Evolutionary conservation across 805 yeast species (phyloP), one percentile per base, ranked within the genome.

Genomic region (Pichia thaimueangensis): DNA sequence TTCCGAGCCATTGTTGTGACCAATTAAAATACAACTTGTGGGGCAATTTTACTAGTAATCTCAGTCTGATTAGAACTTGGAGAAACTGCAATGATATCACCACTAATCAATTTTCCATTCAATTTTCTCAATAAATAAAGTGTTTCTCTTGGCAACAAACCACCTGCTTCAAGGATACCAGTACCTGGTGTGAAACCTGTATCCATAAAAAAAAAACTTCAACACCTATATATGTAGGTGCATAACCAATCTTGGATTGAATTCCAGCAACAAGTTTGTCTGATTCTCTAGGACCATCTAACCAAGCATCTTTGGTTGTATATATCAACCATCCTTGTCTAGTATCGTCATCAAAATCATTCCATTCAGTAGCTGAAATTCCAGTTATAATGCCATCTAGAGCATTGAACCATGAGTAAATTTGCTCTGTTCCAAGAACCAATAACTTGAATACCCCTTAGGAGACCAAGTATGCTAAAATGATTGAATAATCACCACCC

Each of bases 351-450:
- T 69, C 71, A 51, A 75, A 81, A 59, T 82, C 88, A 25, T 64
- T 76, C 62, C 64, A 73, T 39, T 64, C 76, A 12, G 62, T 59
- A 11, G 88, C 89, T 0, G 80, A 70, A 25, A 86, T 63, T 57
- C 87, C 74, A 2, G 94, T 82, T 52, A 94, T 72, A 36, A 85
- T 62, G 91, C 91, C 70, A 80, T 73, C 93, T 93, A 85, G 29
- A 86, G 68, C 89, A 86, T 83, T 6, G 93, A 80, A 5, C 95
- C 95, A 56, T 86, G 95, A 32, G 84, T 86, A 60, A 82, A 73
- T 38, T 79, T 77, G 31, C 74, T 65, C 51, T 59, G 64, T n/a
- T 51, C 53, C 32, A 55, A 54, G 3, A 53, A 49, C 64, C 64
- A 59, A 39, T 50, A 58, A 10, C 60, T 53, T 10, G 86, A 83